Conservation (phyloP, 2,329 filamentous ascomycete genomes). For the Botryosphaeria agaves region DNA sequence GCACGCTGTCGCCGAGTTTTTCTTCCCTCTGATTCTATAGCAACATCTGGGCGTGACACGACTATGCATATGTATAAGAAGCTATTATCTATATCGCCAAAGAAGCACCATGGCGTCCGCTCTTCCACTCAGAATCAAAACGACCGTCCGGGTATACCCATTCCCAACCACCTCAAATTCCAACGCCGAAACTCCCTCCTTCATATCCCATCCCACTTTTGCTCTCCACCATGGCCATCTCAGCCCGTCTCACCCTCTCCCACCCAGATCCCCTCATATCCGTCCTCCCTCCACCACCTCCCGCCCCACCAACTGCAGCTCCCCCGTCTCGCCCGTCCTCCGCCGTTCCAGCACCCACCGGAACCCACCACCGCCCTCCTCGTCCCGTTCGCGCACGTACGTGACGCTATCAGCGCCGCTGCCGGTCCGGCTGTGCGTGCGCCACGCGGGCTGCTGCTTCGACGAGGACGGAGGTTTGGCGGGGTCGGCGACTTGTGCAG, state of each 20-base stretch:
- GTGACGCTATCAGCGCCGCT: slow-evolving; percentile 51
- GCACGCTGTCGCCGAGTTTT: too few species aligned
- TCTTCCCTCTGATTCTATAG: too few species aligned
- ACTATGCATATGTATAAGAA: too few species aligned
- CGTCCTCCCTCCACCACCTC: slow-evolving; percentile 42
- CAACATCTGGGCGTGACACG: too few species aligned
- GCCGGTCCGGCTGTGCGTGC: slow-evolving; percentile 16
- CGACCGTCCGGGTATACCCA: too few species aligned
- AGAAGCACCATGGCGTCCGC: too few species aligned
- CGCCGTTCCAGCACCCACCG: slow-evolving; percentile 55
- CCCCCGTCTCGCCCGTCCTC: slow-evolving; percentile 45
- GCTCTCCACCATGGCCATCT: background rate
- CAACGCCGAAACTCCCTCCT: too few species aligned
- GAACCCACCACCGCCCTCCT: slow-evolving; percentile 35
- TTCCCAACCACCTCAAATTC: too few species aligned
- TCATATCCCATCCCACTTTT: too few species aligned
- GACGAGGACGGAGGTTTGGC: slow-evolving; percentile 12
- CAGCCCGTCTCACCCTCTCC: background rate
- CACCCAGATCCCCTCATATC: slow-evolving; percentile 11
- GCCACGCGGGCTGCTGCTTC: slow-evolving; percentile 20
- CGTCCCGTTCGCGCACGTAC: slow-evolving; percentile 45
- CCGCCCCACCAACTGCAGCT: slow-evolving; percentile 46
- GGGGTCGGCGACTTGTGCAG: too few species aligned
- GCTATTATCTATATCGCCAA: too few species aligned
- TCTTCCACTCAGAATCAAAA: too few species aligned